These are phyloP conservation scores for Trapa bicornis DNA, from an alignment of 345 rosid species.

Conservation along the genomic window DNA sequence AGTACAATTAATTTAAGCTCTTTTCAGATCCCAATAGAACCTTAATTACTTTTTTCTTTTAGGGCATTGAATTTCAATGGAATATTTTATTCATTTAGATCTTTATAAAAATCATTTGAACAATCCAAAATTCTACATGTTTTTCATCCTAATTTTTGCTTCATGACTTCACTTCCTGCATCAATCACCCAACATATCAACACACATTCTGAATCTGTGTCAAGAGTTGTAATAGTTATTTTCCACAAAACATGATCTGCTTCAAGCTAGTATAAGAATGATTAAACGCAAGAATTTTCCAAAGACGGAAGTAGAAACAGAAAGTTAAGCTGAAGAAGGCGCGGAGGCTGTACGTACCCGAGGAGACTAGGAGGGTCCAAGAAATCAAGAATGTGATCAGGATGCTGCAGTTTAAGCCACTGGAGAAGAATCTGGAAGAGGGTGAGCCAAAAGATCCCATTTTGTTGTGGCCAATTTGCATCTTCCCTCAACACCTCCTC, in stretches of 20 bases:
- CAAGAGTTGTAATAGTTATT: background rate
- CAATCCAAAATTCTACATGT: background rate
- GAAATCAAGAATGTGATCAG: slow-evolving; percentile 31
- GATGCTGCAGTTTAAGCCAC: slow-evolving; percentile 10
- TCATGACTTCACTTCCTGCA: background rate
- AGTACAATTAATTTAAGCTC: background rate
- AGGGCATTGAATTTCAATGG: too few species aligned
- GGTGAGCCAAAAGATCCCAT: slow-evolving; percentile 23
- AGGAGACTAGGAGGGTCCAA: slow-evolving; percentile 24
- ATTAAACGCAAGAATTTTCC: too few species aligned
- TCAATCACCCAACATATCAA: too few species aligned
- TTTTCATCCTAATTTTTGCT: background rate
- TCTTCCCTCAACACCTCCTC: background rate
- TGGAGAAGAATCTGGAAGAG: background rate
- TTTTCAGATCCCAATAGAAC: background rate
- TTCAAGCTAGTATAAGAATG: too few species aligned
- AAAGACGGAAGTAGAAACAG: slow-evolving; percentile 1
- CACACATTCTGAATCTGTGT: background rate
- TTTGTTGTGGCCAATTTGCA: background rate
- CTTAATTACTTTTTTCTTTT: too few species aligned
- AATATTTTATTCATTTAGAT: background rate
- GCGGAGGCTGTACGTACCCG: slow-evolving; percentile 29
- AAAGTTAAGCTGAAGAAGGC: background rate
- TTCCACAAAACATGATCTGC: background rate
- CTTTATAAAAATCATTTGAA: background rate